These are phyloP conservation scores for Citrus australasica DNA, from an alignment of 345 rosid genomes.

Conservation along the genomic window DNA sequence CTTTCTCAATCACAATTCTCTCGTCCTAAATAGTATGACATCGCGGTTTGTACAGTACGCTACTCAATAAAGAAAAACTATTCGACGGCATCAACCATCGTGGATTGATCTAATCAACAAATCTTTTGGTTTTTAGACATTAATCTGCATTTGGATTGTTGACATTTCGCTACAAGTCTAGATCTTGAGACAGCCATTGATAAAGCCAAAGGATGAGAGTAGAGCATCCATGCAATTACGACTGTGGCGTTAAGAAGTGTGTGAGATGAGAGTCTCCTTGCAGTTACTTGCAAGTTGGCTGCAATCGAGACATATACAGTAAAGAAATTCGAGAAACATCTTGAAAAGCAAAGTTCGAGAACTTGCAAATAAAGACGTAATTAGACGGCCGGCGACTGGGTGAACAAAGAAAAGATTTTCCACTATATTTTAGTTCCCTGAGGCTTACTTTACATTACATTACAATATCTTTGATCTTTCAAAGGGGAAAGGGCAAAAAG, in stretches of 20 bases:
- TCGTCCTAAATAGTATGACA: too few species aligned
- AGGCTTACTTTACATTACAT: too few species aligned
- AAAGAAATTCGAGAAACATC: constrained; percentile 1
- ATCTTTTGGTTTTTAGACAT: neutral
- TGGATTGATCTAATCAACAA: neutral
- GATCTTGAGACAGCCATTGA: neutral
- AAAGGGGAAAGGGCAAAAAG: too few species aligned
- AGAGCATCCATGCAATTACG: neutral
- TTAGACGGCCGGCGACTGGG: neutral
- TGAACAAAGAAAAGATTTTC: neutral
- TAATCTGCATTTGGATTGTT: neutral
- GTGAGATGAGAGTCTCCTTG: neutral
- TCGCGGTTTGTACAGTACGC: too few species aligned
- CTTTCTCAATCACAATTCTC: too few species aligned
- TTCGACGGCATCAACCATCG: neutral
- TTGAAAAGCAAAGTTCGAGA: constrained; percentile 15
- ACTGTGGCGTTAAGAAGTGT: neutral
- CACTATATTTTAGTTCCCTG: neutral
- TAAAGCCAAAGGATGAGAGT: neutral
- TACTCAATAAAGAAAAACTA: too few species aligned
- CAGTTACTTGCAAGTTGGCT: neutral
- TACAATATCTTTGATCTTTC: too few species aligned
- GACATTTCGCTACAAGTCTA: neutral
- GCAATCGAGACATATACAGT: neutral
- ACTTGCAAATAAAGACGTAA: neutral